Percentiles rank a stretch among this genome's conserved stretches.
phyloP scores from a whole-genome alignment of 2,329 filamentous ascomycete genomes.

The Phoma herbarum region DNA sequence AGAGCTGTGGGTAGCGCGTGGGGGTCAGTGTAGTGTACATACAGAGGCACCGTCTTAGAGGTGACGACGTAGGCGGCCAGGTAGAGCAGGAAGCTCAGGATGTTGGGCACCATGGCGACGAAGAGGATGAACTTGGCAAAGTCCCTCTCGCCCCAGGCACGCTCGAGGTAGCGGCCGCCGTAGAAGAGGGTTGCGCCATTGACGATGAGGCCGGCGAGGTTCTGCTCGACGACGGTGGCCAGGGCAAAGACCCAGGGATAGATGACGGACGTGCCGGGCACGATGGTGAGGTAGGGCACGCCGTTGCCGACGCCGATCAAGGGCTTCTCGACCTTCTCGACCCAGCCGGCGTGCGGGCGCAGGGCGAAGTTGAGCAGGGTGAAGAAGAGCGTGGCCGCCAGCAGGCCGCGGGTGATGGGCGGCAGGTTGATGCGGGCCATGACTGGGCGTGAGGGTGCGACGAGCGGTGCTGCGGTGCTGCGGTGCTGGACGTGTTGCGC shows the following conservation, averaged over 20 bases:
- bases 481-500: too few species aligned
- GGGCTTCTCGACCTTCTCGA: slow-evolving; percentile 57
- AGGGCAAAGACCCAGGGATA: slow-evolving; percentile 95
- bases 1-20: neutral
- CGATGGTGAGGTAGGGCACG: slow-evolving; percentile 85
- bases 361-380: slow-evolving; percentile 84
- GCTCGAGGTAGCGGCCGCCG: slow-evolving; percentile 92
- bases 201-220: slow-evolving; percentile 83
- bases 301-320: slow-evolving; percentile 64
- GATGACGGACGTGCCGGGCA: slow-evolving; percentile 81
- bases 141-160: slow-evolving; percentile 92
- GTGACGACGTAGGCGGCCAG: slow-evolving; percentile 77
- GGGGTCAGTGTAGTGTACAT: slow-evolving; percentile 50
- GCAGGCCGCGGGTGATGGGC: slow-evolving; percentile 83
- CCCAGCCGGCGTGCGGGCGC: slow-evolving; percentile 58
- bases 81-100: slow-evolving; percentile 76
- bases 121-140: slow-evolving; percentile 89
- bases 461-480: neutral
- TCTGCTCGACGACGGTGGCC: slow-evolving; percentile 89
- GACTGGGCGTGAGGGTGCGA: neutral
- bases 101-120: slow-evolving; percentile 80
- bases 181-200: slow-evolving; percentile 84
- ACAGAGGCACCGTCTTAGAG: slow-evolving; percentile 73
- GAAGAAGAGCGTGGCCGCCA: slow-evolving; percentile 77
- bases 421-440: slow-evolving; percentile 93